Evolutionary conservation across 139 green algal genomes (phyloP), one percentile per base, ranked within the genome.

Genomic region (Chlorella sp.): DNA sequence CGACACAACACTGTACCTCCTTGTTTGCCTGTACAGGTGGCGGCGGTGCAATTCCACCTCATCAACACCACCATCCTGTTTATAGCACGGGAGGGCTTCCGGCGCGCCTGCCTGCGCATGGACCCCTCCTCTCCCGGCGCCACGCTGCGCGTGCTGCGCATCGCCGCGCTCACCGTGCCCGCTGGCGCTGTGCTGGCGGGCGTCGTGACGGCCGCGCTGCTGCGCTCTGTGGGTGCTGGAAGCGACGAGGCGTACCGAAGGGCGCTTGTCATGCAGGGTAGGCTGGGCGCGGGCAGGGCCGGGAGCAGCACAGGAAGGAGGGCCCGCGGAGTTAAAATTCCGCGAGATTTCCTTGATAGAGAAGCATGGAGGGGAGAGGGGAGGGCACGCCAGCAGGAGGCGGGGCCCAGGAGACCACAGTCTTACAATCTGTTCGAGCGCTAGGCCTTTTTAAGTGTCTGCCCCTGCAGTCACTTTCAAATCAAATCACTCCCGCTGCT

Each of bases 61-160:
- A 93, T 99, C 80, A 99, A 96, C 79, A 97, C 97, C 66, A 95
- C 93, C 42, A 97, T 98, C 75, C 89, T 99, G 32, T 95, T 98
- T 73, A 89, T 99, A 0, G 97, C 95, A 82, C 91, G 97, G 3
- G 97, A 99, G 77, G 97, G 97, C 42, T 95, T 99, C 40, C 92
- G 97, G 0, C 84, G 97, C 14, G 97, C 95, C 11, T 98, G 97
- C 83, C 89, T 98, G 66, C 93, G 96, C 18, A 88, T 96, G 22
- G 61, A 86, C 42, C 32, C 66, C 3, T 19, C 28, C 14, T 28
- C 26, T 1, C 53, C 73, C 18, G 21, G 24, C 32, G 28, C 83
- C 32, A 48, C 85, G 5, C 28, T 11, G 19, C 57, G 86, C 30
- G 34, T 92, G 53, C 68, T 94, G 53, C 60, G 36, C 34, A 85